Evolutionary conservation across 768 basidiomycete genomes (phyloP), one percentile per base, ranked within the genome.

Genomic region (Lactifluus subvellereus): DNA sequence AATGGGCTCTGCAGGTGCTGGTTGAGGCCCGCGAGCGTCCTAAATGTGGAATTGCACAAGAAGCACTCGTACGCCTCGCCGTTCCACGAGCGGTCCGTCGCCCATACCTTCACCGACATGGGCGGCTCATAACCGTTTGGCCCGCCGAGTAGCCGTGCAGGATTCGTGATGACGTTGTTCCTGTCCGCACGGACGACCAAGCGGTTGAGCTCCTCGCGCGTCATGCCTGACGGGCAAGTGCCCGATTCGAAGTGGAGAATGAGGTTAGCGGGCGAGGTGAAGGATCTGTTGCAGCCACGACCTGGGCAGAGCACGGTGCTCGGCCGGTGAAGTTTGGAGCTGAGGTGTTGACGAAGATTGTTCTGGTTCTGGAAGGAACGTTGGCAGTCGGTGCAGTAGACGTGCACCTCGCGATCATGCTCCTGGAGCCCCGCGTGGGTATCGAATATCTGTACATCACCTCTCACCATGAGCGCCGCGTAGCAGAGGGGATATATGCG

Each of bases 191-290:
- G 57, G 30, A 64, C 62, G 48, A 60, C 54, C 7, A 50, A 9
- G 5, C 58, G 49, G n/a, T 64, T 51, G 18, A 64, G 58, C 51
- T 72, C 59, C 40, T 71, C 69, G 60, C 79, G 78, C 35, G 71
- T 70, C 45, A 81, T 71, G 11, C 83, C 79, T 0, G 86, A 86
- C 27, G 65, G 56, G 69, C 88, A 88, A 3, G 69, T 65, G 1
- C 86, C 87, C 10, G 77, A 74, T 68, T 89, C 88, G 69, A 87
- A 77, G 71, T 90, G 88, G 35, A 81, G 78, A 38, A 82, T 68
- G 1, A 43, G 42, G 4, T 16, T 43, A 7, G 32, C 78, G 48
- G 67, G 74, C 20, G 80, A 82, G 56, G 84, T 71, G 72, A 88
- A 89, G 1, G 59, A 66, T 22, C 65, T 65, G 1, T 61, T 71